These are phyloP conservation scores for Aspergillus affinis DNA, from an alignment of 495 filamentous ascomycete species.

Conservation along the genomic window DNA sequence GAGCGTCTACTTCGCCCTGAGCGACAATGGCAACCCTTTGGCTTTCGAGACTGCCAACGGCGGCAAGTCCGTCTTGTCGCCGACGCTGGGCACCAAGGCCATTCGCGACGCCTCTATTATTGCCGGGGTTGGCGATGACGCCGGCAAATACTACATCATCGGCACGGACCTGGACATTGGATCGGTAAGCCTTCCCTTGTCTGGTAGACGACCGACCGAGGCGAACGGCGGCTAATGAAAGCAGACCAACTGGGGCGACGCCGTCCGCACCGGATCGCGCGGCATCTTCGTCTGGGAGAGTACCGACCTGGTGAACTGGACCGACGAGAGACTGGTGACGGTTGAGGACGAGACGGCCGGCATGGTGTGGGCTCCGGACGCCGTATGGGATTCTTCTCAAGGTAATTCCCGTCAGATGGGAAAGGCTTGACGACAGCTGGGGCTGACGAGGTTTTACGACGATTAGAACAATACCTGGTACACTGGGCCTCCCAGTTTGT, in stretches of 20 bases:
- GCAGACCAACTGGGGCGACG: slow-evolving; percentile 18
- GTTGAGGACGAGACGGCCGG: slow-evolving; percentile 19
- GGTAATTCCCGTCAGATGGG: slow-evolving; percentile 1
- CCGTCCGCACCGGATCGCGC: slow-evolving; percentile 15
- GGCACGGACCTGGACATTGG: slow-evolving; percentile 21
- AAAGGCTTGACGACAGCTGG: neutral
- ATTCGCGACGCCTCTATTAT: slow-evolving; percentile 17
- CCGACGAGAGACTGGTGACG: slow-evolving; percentile 13
- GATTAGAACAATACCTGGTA: slow-evolving; percentile 16
- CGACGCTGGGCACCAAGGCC: slow-evolving; percentile 17
- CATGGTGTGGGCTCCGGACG: slow-evolving; percentile 22
- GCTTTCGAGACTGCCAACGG: slow-evolving; percentile 7
- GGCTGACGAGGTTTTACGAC: neutral
- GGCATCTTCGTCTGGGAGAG: slow-evolving; percentile 22
- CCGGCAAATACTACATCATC: slow-evolving; percentile 20
- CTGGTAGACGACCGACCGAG: neutral
- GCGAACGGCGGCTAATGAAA: neutral
- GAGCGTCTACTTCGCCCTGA: slow-evolving; percentile 22
- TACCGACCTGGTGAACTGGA: slow-evolving; percentile 18
- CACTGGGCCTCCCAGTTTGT: slow-evolving; percentile 22
- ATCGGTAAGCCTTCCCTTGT: slow-evolving; percentile 4
- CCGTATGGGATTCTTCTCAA: slow-evolving; percentile 17
- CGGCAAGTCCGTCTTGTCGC: slow-evolving; percentile 13
- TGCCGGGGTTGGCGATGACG: slow-evolving; percentile 10
- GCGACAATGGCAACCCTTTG: slow-evolving; percentile 13